phyloP scores from a whole-genome alignment of 148 eudicot species.

The Vaccinium corymbosum region DNA sequence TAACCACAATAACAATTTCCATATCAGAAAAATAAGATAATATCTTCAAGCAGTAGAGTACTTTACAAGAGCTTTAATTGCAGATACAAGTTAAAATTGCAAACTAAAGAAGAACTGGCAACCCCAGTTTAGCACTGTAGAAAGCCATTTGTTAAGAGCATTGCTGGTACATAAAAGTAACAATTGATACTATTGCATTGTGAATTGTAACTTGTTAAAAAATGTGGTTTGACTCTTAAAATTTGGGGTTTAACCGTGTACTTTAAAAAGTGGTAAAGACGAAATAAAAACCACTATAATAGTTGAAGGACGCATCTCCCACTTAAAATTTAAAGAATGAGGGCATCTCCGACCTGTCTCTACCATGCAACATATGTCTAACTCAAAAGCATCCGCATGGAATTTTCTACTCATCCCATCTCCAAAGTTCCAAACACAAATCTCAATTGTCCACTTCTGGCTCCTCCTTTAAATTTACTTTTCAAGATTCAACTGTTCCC shows the following conservation, averaged over 20 bases:
- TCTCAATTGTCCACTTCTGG: neutral
- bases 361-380: neutral
- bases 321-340: neutral
- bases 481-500: neutral
- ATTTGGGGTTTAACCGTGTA: neutral
- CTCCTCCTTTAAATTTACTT: neutral
- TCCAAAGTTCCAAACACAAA: neutral
- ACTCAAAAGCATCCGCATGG: neutral
- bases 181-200: neutral
- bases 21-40: neutral
- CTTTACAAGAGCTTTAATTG: neutral
- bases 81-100: neutral
- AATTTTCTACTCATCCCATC: neutral
- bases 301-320: neutral
- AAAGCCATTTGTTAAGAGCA: neutral
- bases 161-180: neutral
- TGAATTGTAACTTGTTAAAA: neutral
- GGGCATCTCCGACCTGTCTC: neutral
- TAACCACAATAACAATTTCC: neutral
- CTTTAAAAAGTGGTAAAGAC: neutral
- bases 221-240: neutral
- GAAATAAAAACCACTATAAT: neutral
- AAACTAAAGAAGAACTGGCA: neutral
- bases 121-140: neutral
- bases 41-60: neutral